phyloP scores from a whole-genome alignment of 164 flowering plant species.

The Chimonanthus praecox region DNA sequence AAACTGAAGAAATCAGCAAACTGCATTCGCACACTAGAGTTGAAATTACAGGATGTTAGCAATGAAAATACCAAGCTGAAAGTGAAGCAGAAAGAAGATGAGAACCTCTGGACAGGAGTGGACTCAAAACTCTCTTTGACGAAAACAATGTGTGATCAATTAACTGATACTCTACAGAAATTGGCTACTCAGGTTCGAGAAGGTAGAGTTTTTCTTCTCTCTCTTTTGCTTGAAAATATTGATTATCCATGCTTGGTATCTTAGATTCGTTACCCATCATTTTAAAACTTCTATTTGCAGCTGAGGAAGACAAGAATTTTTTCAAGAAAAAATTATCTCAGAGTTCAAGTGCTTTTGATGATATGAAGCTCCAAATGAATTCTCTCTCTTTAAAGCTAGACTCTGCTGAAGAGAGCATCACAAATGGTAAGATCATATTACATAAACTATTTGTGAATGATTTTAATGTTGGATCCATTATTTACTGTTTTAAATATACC shows the following conservation, averaged over 20 bases:
- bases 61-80: constrained; percentile 89
- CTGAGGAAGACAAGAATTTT: constrained; percentile 73
- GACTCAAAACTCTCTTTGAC: constrained; percentile 87
- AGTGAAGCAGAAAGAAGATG: constrained; percentile 88
- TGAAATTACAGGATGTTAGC: constrained; percentile 62
- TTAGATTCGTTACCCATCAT: constrained; percentile 2
- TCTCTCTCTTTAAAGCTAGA: constrained; percentile 46
- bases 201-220: constrained; percentile 33
- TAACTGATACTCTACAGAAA: constrained; percentile 77
- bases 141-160: constrained; percentile 78
- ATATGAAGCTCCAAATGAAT: constrained; percentile 54
- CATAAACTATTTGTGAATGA: neutral
- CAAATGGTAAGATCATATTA: constrained; percentile 41
- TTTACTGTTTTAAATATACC: neutral
- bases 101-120: constrained; percentile 86
- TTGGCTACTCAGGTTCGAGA: constrained; percentile 76
- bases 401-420: constrained; percentile 50
- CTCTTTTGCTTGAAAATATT: neutral
- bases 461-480: neutral
- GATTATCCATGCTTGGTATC: neutral
- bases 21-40: constrained; percentile 62
- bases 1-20: constrained; percentile 78
- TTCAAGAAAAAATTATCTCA: constrained; percentile 58
- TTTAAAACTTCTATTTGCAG: constrained; percentile 32
- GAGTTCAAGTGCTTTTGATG: constrained; percentile 50